Percentiles rank a stretch among this genome's conserved stretches.
phyloP scores from a whole-genome alignment of 345 rosid genomes.

The Citrus maxima region DNA sequence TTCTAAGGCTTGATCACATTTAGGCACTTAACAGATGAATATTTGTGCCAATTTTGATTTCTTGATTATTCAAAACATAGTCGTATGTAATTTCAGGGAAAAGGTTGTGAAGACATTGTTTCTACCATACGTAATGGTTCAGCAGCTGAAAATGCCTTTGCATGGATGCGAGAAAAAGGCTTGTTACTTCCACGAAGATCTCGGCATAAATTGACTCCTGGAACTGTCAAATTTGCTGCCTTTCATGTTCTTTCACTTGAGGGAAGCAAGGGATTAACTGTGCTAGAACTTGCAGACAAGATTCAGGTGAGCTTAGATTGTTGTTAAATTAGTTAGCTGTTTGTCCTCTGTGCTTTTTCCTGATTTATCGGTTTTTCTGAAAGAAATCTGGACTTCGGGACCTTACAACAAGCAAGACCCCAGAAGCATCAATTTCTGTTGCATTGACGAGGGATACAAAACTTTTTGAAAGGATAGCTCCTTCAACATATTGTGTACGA shows the following conservation, averaged over 20 bases:
- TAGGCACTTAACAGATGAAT: neutral
- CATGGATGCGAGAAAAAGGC: conserved; percentile 92
- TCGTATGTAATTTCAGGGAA: conserved; percentile 52
- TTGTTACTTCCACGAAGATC: conserved; percentile 83
- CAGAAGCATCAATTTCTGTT: conserved; percentile 99
- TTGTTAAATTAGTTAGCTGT: conserved; percentile 3
- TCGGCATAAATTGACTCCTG: conserved; percentile 98
- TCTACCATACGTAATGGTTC: conserved; percentile 91
- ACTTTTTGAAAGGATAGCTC: conserved; percentile 99
- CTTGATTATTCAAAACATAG: neutral
- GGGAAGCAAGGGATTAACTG: conserved; percentile 91
- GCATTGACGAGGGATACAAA: conserved; percentile 98
- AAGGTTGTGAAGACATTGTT: conserved; percentile 65
- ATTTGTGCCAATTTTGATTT: conserved; percentile 4
- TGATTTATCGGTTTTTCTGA: conserved; percentile 12
- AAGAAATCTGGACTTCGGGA: conserved; percentile 99
- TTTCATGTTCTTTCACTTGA: conserved; percentile 98
- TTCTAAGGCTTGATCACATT: neutral
- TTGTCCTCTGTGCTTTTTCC: neutral
- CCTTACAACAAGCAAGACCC: conserved; percentile 95
- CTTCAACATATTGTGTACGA: conserved; percentile 95
- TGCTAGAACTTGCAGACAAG: conserved; percentile 92
- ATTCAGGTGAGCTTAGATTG: conserved; percentile 65
- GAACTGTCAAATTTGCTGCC: conserved; percentile 99
- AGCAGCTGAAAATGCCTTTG: conserved; percentile 95